phyloP scores from a whole-genome alignment of 1,284 basidiomycete genomes.

The Apiotrichum sp. region DNA sequence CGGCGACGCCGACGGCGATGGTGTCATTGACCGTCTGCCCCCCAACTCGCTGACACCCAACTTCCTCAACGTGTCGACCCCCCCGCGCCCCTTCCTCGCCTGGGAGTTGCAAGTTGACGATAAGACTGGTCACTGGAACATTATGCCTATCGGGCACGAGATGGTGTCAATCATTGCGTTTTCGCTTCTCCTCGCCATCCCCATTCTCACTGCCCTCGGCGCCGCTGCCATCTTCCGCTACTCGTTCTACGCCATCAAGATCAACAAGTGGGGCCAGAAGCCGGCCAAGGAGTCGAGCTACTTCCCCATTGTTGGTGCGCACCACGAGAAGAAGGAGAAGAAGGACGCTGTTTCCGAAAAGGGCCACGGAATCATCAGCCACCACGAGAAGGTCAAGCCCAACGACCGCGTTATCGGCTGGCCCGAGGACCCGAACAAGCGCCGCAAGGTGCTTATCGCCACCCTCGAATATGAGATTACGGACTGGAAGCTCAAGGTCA shows the following conservation, averaged over 20 bases:
- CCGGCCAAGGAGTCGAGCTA: slow-evolving; percentile 49
- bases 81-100: slow-evolving; percentile 59
- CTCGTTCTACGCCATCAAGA: slow-evolving; percentile 89
- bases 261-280: slow-evolving; percentile 83
- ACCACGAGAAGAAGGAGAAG: slow-evolving; percentile 27
- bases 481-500: slow-evolving; percentile 93
- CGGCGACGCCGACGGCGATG: slow-evolving; percentile 78
- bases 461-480: slow-evolving; percentile 92
- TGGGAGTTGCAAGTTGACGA: slow-evolving; percentile 80
- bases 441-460: slow-evolving; percentile 79
- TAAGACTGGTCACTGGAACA: slow-evolving; percentile 63
- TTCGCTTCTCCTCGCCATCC: slow-evolving; percentile 70
- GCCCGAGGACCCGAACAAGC: slow-evolving; percentile 83
- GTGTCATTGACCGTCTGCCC: slow-evolving; percentile 77
- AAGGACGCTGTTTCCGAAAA: slow-evolving; percentile 39
- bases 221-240: slow-evolving; percentile 84
- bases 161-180: slow-evolving; percentile 75
- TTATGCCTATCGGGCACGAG: slow-evolving; percentile 73
- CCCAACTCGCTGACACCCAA: slow-evolving; percentile 75
- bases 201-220: slow-evolving; percentile 71
- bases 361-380: slow-evolving; percentile 15
- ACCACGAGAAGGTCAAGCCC: slow-evolving; percentile 55
- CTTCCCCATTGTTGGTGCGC: slow-evolving; percentile 53
- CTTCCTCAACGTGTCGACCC: slow-evolving; percentile 73
- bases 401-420: slow-evolving; percentile 70